phyloP scores from a whole-genome alignment of 257 asterid species.

The Linaria vulgaris region DNA sequence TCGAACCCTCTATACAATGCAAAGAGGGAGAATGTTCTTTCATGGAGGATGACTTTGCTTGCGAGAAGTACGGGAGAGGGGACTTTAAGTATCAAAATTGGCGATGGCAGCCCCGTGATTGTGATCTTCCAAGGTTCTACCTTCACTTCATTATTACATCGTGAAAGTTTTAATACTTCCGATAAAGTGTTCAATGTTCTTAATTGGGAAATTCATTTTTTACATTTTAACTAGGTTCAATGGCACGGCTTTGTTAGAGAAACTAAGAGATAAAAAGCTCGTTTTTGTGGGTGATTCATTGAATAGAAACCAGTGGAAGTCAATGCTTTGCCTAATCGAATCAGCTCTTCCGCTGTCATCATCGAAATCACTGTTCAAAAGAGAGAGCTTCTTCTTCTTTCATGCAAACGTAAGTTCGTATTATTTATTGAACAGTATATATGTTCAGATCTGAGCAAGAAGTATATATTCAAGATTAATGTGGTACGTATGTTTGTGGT shows the following conservation, averaged over 20 bases:
- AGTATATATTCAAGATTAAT: too few relatives aligned
- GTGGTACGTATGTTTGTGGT: too few relatives aligned
- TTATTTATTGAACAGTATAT: not conserved
- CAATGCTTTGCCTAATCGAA: conserved; percentile 63
- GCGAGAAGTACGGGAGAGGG: conserved; percentile 4
- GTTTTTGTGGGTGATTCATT: conserved; percentile 68
- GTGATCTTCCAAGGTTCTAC: conserved; percentile 22
- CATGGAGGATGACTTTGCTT: conserved; percentile 11
- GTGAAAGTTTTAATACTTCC: too few relatives aligned
- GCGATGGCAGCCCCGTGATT: conserved; percentile 18
- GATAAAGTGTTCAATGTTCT: too few relatives aligned
- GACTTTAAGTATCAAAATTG: conserved; percentile 12
- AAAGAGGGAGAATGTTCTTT: conserved; percentile 8
- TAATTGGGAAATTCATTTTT: too few relatives aligned
- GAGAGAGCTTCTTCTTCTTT: conserved; percentile 37
- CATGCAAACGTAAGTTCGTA: conserved; percentile 52
- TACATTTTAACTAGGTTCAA: too few relatives aligned
- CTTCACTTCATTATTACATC: too few relatives aligned
- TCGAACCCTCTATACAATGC: conserved; percentile 17
- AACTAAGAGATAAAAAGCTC: conserved; percentile 54
- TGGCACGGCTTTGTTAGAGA: conserved; percentile 50
- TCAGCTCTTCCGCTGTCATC: conserved; percentile 36
- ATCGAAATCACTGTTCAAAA: conserved; percentile 25
- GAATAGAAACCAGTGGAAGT: conserved; percentile 58
- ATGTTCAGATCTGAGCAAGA: too few relatives aligned